Evolutionary conservation across 495 filamentous ascomycete genomes (phyloP).

Genomic region (Lophiotrema nucula): DNA sequence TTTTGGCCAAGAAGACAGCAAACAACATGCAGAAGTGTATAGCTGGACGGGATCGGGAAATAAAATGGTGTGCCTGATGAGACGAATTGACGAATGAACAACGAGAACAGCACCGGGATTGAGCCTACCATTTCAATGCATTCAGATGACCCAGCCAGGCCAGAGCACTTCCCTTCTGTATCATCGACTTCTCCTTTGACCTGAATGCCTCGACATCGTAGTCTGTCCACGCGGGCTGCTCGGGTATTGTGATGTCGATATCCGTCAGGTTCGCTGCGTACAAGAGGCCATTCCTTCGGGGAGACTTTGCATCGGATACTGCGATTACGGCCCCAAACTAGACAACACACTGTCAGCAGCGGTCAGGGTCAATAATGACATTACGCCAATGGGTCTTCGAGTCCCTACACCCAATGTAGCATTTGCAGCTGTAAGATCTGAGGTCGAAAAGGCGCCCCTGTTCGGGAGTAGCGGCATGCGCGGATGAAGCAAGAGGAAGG

Average conservation of each 20-base stretch:
- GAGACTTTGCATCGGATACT: constrained; percentile 34
- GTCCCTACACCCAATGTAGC: constrained; percentile 31
- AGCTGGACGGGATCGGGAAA: neutral
- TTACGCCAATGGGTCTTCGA: neutral
- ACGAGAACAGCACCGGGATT: neutral
- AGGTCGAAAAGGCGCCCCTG: neutral
- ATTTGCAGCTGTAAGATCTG: constrained; percentile 23
- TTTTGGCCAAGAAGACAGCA: too few species aligned
- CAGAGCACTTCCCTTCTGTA: constrained; percentile 32
- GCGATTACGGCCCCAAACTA: constrained; percentile 36
- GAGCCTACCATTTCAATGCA: constrained; percentile 33
- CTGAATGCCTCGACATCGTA: constrained; percentile 28
- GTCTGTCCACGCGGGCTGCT: constrained; percentile 38
- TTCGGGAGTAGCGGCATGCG: neutral
- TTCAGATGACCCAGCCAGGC: constrained; percentile 40
- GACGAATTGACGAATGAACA: neutral
- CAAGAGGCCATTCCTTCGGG: constrained; percentile 32
- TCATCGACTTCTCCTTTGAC: constrained; percentile 19
- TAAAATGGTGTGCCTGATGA: neutral
- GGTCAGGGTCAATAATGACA: neutral
- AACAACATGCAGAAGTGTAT: too few species aligned
- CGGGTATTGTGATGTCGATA: constrained; percentile 38
- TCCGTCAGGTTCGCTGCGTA: constrained; percentile 37
- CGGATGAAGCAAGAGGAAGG: neutral
- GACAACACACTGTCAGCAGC: neutral